Base-by-base conservation (phyloP, 176 grass and related monocot genomes). In the Ensete glaucum region DNA sequence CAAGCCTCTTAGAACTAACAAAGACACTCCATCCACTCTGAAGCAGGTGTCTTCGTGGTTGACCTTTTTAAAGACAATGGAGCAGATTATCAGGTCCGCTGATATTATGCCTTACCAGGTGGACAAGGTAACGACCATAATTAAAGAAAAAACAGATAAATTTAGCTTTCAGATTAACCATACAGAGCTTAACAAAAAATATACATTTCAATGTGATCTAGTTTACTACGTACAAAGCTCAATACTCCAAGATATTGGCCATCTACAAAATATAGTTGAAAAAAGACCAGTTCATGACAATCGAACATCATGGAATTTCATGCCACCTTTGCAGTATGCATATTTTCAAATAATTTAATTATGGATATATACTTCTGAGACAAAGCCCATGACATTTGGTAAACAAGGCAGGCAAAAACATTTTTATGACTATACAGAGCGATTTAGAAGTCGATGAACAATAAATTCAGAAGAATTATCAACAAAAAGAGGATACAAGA, bases 21-120 rank as follows among this genome's bases (percentile, higher is more conserved):
- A 98, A 98, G n/a, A 98, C 88, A 85, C 94, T 98, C 94, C 94
- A 98, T 27, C 94, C 94, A 63, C 94, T 98, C 84, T 98, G 94
- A 73, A 98, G 81, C 71, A 98, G 83, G 80, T 93, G 94, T 52
- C 94, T 91, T 64, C 94, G 78, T 54, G 94, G 94, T 84, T 98
- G 90, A 50, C 94, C 94, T 98, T 76, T 70, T 87, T 71, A 4
- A 43, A 68, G 53, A 68, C 72, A 54, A 43, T n/a, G 80, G 24
- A 67, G 24, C 67, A 16, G 16, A 26, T 55, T 26, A 69, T 59
- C 27, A 43, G 34, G 34, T 43, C 34, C 34, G 34, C 34, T 0
- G 34, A 43, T 43, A 43, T 43, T 43, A 6, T 43, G 34, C 6
- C 34, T 6, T 43, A 43, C 5, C 34, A 43, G 54, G 48, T 50